Base-by-base conservation (phyloP, 2,329 filamentous ascomycete species). In the Neopestalotiopsis rosae region DNA sequence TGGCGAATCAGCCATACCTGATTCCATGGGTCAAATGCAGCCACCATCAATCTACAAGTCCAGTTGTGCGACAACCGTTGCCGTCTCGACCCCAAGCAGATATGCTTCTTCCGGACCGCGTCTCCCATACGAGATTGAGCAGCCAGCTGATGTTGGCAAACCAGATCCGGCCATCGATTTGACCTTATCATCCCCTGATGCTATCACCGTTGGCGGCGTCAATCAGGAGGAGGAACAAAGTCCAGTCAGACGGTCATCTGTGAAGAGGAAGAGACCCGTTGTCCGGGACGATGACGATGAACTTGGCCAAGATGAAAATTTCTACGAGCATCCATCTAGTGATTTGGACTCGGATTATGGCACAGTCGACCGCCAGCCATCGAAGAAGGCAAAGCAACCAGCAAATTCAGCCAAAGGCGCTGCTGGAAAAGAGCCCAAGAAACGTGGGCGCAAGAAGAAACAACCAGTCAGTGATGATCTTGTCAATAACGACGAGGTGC, bases 381-480 rank as follows among this genome's bases (percentile, higher is more conserved):
- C 56, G 7, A 61, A 32, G 42, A 62, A 45, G 42, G 40, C 3
- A 12, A 63, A 62, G 32, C 59, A 62, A 5, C n/a, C 65, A 62
- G 24, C 32, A 38, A 59, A 58, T n/a, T 57, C 40, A 20, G 20
- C 30, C 32, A 64, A 14, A 34, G 28, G 4, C 6, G 13, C 58
- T 5, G 45, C 61, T 28, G 42, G 32, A 14, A 34, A 61, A 56
- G 70, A 72, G 24, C 74, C 74, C 2, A 79, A 76, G 70, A 78
- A 76, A 66, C 76, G 76, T 28, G 76, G 77, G 5, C 76, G 77
- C 14, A 78, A 77, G 72, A 78, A 76, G 69, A 78, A 78, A 65
- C 73, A 75, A 38, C 68, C 65, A 17, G 64, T 63, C 13, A 49
- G 38, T 13, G 74, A 74, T 45, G 65, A 68, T 7, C 2, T 28